A percentile compares a stretch with the other conserved stretches of the same genome.
Evolutionary conservation across 1,284 basidiomycete species (phyloP).

Genomic region (Sporisorium exsertum): DNA sequence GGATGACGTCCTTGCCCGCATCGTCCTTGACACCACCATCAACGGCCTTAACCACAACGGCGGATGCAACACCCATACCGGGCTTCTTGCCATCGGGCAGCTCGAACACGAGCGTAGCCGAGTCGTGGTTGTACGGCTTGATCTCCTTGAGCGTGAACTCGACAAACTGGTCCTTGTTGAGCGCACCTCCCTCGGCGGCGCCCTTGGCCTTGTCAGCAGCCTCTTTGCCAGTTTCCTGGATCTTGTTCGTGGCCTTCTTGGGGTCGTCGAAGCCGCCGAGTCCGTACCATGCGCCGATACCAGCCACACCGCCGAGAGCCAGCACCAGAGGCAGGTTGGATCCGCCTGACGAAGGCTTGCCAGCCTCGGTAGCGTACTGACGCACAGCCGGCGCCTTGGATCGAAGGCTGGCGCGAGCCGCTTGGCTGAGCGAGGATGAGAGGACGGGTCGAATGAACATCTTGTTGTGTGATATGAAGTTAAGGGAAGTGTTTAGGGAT

Average conservation of each 20-base stretch:
- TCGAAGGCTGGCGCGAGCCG: slow-evolving; percentile 45
- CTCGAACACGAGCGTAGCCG: slow-evolving; percentile 85
- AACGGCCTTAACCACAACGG: slow-evolving; percentile 73
- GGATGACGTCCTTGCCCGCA: slow-evolving; percentile 88
- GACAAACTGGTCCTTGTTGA: slow-evolving; percentile 76
- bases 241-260: slow-evolving; percentile 50
- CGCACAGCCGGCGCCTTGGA: slow-evolving; percentile 44
- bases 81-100: slow-evolving; percentile 84
- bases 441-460: slow-evolving; percentile 56
- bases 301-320: slow-evolving; percentile 63
- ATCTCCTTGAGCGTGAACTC: slow-evolving; percentile 86
- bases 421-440: slow-evolving; percentile 48
- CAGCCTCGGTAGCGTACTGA: slow-evolving; percentile 48
- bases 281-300: slow-evolving; percentile 64
- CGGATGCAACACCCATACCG: slow-evolving; percentile 78
- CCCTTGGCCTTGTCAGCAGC: slow-evolving; percentile 41
- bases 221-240: slow-evolving; percentile 48
- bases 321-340: slow-evolving; percentile 62
- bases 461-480: neutral
- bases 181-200: slow-evolving; percentile 38
- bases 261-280: slow-evolving; percentile 63
- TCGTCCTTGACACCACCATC: slow-evolving; percentile 73
- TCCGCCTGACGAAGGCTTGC: slow-evolving; percentile 44
- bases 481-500: neutral
- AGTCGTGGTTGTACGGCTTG: slow-evolving; percentile 92